These are phyloP conservation scores for Chalaropsis ovoidea DNA, from an alignment of 2,329 filamentous ascomycete species.

Conservation along the genomic window DNA sequence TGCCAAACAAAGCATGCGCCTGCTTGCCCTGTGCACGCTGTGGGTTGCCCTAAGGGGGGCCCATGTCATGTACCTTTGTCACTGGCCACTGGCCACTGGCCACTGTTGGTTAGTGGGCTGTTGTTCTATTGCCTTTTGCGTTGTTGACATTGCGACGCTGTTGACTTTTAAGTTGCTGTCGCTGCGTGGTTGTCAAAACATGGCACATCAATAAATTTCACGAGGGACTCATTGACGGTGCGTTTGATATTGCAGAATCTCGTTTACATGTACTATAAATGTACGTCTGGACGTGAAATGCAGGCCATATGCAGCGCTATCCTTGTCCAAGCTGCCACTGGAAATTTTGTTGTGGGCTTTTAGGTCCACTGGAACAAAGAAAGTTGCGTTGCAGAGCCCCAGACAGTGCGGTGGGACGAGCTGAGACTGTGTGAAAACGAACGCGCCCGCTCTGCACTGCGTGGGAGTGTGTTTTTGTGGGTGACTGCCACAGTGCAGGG, in stretches of 20 bases:
- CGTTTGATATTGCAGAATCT: constrained; percentile 14
- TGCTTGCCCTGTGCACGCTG: not conserved
- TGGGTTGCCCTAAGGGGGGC: not conserved
- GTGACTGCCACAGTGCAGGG: not conserved
- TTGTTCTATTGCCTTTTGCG: not conserved
- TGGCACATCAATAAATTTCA: not conserved
- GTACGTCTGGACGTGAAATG: constrained; percentile 14
- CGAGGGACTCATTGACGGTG: not conserved
- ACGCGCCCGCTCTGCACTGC: not conserved
- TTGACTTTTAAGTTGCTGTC: not conserved
- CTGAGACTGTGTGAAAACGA: constrained; percentile 1
- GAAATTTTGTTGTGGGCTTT: constrained; percentile 19
- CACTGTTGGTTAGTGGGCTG: not conserved
- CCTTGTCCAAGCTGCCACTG: constrained; percentile 18
- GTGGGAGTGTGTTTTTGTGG: too few relatives aligned
- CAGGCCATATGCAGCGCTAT: constrained; percentile 18
- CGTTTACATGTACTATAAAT: constrained; percentile 16
- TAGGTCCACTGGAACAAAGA: constrained; percentile 16
- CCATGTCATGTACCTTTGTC: not conserved
- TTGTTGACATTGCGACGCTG: not conserved
- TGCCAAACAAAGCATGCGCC: constrained; percentile 1
- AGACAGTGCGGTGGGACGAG: not conserved
- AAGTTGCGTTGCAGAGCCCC: not conserved
- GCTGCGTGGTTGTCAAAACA: constrained; percentile 6
- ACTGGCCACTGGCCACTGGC: too few relatives aligned